Conservation (phyloP, 768 basidiomycete species). For the Polyporus arcularius region DNA sequence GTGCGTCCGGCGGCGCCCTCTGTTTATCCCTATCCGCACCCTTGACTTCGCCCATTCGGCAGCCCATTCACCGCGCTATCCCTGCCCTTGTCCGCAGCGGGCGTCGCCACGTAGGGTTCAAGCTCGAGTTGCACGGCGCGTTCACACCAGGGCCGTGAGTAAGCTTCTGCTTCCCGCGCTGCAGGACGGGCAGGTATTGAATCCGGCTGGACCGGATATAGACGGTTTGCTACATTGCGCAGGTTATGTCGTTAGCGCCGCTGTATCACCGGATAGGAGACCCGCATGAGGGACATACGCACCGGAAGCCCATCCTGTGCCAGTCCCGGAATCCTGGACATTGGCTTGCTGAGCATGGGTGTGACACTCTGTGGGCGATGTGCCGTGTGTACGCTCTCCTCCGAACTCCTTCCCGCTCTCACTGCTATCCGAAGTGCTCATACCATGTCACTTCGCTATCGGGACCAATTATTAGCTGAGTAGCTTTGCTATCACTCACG, state of each 20-base stretch:
- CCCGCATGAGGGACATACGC: slow-evolving; percentile 22
- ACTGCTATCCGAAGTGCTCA: slow-evolving; percentile 34
- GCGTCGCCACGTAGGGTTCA: slow-evolving; percentile 20
- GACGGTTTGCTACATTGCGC: slow-evolving; percentile 43
- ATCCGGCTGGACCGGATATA: slow-evolving; percentile 64
- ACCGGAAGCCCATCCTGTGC: slow-evolving; percentile 70
- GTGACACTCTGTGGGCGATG: slow-evolving; percentile 56
- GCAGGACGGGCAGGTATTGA: slow-evolving; percentile 63
- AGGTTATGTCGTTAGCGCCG: not conserved
- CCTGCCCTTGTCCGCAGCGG: slow-evolving; percentile 26
- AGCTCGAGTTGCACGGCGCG: slow-evolving; percentile 48
- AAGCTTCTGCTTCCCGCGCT: slow-evolving; percentile 46
- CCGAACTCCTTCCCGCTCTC: slow-evolving; percentile 53
- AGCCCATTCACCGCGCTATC: slow-evolving; percentile 29
- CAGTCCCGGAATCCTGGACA: slow-evolving; percentile 65
- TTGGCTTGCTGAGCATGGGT: slow-evolving; percentile 64
- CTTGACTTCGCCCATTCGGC: slow-evolving; percentile 20
- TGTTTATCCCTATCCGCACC: slow-evolving; percentile 30
- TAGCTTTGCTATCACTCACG: slow-evolving; percentile 59
- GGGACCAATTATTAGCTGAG: slow-evolving; percentile 63
- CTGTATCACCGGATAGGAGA: not conserved
- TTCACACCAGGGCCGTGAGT: slow-evolving; percentile 41
- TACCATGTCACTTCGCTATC: slow-evolving; percentile 27
- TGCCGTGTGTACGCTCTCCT: slow-evolving; percentile 41
- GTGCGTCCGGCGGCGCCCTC: slow-evolving; percentile 46